A percentile compares a stretch with the other conserved stretches of the same genome.
phyloP scores from a whole-genome alignment of 768 basidiomycete species.

The Tylopilus subfusipes region DNA sequence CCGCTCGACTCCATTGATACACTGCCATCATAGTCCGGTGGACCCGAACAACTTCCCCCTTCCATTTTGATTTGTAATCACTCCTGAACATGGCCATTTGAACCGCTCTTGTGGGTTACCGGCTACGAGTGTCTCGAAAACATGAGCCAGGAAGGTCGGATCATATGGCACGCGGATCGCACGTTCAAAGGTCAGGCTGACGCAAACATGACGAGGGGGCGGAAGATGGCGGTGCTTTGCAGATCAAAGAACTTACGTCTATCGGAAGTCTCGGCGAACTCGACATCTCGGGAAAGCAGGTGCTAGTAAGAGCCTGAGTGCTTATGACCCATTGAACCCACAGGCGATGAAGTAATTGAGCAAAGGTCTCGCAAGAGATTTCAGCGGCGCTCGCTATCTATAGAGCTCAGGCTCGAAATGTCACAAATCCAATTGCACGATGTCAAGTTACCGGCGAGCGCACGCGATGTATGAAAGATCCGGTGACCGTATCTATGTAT shows the following conservation, averaged over 20 bases:
- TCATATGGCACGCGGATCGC: not conserved
- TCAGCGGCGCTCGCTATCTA: not conserved
- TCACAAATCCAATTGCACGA: conserved; percentile 9
- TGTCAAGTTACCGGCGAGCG: conserved; percentile 15
- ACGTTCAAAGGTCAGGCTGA: not conserved
- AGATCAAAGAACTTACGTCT: conserved; percentile 8
- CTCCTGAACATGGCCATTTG: not conserved
- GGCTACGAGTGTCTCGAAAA: not conserved
- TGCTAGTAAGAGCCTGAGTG: no score
- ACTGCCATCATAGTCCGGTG: not conserved
- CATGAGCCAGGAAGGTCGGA: not conserved
- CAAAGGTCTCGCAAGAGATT: not conserved
- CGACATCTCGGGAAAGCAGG: not conserved
- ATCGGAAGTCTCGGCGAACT: not conserved
- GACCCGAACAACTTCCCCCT: not conserved
- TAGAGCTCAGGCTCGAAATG: not conserved
- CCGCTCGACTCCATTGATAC: conserved; percentile 1
- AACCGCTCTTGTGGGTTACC: not conserved
- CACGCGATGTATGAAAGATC: conserved; percentile 24
- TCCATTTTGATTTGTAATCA: not conserved
- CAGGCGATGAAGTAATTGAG: conserved; percentile 14
- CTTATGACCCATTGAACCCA: not conserved
- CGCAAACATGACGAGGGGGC: not conserved
- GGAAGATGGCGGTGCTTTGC: conserved; percentile 1
- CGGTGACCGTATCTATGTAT: conserved; percentile 17